Percentiles rank a stretch among this genome's conserved stretches.
These are phyloP conservation scores for Paramecium primaurelia DNA, from an alignment of 73 alveolate species.

Conservation along the genomic window DNA sequence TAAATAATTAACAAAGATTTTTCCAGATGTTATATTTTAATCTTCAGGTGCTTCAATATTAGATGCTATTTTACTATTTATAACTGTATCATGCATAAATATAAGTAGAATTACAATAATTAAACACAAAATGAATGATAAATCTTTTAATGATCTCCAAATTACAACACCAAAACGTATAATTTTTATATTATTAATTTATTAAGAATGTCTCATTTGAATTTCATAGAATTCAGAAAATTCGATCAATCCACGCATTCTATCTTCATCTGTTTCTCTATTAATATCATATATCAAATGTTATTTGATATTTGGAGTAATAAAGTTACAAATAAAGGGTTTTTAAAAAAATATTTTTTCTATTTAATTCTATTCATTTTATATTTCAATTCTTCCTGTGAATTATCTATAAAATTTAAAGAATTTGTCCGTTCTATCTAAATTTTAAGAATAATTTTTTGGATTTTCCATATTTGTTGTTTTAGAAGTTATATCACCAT, in stretches of 20 bases:
- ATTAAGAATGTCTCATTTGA: conserved; percentile 29
- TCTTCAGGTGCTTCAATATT: conserved; percentile 30
- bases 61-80: conserved; percentile 12
- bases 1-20: not conserved
- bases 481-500: not conserved
- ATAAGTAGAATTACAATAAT: conserved; percentile 29
- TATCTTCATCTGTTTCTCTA: conserved; percentile 64
- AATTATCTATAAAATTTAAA: conserved; percentile 30
- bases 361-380: not conserved
- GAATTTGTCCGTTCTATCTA: not conserved
- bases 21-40: not conserved
- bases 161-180: not conserved
- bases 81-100: conserved; percentile 44
- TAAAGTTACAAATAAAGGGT: conserved; percentile 44
- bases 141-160: conserved; percentile 56
- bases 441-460: not conserved
- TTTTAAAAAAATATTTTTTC: conserved; percentile 45
- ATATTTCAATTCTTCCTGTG: conserved; percentile 26
- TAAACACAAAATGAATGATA: conserved; percentile 17
- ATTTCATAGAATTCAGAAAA: not conserved
- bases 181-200: not conserved
- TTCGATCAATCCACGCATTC: conserved; percentile 24
- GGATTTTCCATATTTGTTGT: not conserved
- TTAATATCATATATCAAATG: conserved; percentile 46
- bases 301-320: conserved; percentile 53